Conservation (phyloP, 2,329 filamentous ascomycete species). For the Lecanoromycetidae sp. region DNA sequence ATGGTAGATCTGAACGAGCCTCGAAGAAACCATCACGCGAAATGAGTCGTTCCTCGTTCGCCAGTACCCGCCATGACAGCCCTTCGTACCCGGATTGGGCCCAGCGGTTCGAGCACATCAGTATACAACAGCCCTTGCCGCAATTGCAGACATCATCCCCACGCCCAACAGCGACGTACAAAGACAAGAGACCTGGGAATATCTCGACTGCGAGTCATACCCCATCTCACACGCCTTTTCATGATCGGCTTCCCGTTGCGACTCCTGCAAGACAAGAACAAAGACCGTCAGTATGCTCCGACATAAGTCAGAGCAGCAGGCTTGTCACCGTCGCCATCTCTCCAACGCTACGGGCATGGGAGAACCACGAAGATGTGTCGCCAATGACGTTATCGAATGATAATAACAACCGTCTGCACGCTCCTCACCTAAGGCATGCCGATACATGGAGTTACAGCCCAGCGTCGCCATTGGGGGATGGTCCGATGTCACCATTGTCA, state of each 20-base stretch:
- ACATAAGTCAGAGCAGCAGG: not conserved
- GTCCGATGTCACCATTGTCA: not conserved
- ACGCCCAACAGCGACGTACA: constrained; percentile 31
- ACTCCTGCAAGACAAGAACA: not conserved
- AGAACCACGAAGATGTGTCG: not conserved
- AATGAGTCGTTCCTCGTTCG: constrained; percentile 44
- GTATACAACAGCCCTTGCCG: constrained; percentile 33
- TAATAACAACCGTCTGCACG: not conserved
- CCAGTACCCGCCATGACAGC: constrained; percentile 31
- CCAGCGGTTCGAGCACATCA: constrained; percentile 42
- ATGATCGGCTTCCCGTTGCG: not conserved
- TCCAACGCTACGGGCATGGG: not conserved
- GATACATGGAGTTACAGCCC: constrained; percentile 7
- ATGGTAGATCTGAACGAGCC: constrained; percentile 30
- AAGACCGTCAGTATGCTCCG: not conserved
- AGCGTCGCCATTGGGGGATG: not conserved
- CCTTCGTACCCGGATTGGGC: constrained; percentile 37
- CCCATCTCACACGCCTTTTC: constrained; percentile 1
- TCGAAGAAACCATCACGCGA: constrained; percentile 29
- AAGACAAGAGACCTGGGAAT: constrained; percentile 27
- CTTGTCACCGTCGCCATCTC: constrained; percentile 4
- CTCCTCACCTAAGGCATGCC: constrained; percentile 4
- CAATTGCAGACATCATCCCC: constrained; percentile 35
- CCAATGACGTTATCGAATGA: not conserved
- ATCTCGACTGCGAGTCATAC: constrained; percentile 16